Evolutionary conservation across 192 early-diverging fungal genomes (phyloP).

Genomic region (Entrophospora sp.): DNA sequence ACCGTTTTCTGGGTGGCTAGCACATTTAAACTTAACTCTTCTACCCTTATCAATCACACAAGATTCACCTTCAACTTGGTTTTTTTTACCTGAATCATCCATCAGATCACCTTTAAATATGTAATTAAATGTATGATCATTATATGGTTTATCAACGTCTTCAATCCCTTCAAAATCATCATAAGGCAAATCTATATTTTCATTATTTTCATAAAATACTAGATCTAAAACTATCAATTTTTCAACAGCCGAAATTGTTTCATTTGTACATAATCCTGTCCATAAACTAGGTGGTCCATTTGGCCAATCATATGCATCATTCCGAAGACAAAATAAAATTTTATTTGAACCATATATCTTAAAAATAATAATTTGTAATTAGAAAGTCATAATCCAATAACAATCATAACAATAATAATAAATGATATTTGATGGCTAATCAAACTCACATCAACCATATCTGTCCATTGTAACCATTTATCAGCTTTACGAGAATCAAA

Average conservation of each 20-base stretch:
- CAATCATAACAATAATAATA: neutral
- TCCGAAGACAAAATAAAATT: slow-evolving; percentile 3
- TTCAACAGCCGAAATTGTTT: neutral
- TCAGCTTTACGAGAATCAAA: slow-evolving; percentile 11
- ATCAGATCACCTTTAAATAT: neutral
- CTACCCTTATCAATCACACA: neutral
- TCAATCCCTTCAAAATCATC: neutral
- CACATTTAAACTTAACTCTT: neutral
- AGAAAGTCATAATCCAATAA: neutral
- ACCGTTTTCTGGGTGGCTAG: neutral
- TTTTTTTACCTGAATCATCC: neutral
- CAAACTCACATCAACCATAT: slow-evolving; percentile 12
- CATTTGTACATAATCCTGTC: slow-evolving; percentile 1
- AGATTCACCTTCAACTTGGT: neutral
- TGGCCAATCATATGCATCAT: slow-evolving; percentile 8
- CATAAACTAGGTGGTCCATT: neutral
- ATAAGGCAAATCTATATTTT: neutral
- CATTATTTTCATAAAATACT: neutral
- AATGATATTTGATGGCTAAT: neutral
- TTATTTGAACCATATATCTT: slow-evolving; percentile 6
- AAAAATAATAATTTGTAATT: too few relatives aligned
- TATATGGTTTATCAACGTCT: neutral
- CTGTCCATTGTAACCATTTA: slow-evolving; percentile 5
- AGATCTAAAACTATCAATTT: neutral
- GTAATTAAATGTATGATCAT: neutral